Base-by-base conservation (phyloP, 2,329 filamentous ascomycete genomes). In the Claviceps maximensis region DNA sequence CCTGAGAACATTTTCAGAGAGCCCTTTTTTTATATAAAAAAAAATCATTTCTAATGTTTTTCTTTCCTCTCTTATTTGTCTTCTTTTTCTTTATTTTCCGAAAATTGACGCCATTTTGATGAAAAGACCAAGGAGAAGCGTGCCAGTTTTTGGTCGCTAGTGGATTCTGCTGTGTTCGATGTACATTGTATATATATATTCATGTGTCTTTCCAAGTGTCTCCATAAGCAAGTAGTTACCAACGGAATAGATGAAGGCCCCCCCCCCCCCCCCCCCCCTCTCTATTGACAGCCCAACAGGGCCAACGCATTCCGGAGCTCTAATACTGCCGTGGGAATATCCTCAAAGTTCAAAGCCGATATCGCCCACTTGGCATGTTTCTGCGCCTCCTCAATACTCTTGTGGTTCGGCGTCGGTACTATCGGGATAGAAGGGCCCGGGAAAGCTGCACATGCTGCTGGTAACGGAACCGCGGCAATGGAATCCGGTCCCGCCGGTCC, bases 361-460 rank as follows among this genome's bases (percentile, higher is more conserved):
- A 97, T 95, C 0, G 93, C 93, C 88, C 89, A 98, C 62, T 89
- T 89, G 2, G 91, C 90, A 71, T 97, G 93, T 66, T 97, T 98
- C 67, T 95, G 89, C 4, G 93, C 91, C 60, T 83, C 79, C 38
- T 80, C 73, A 38, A 96, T 84, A 57, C 95, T 88, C 33, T 68
- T 63, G 8, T 64, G 64, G 47, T 63, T 61, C 15, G 58, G 59
- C 2, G 59, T 52, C 19, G 55, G 38, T 2, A 51, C 50, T 4
- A 52, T 46, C 6, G 59, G 47, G 9, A 49, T 47, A 2, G 55
- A 54, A 0, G 56, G 31, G 1, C 59, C 45, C 17, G 36, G 54
- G 6, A 54, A 48, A 4, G 12, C 46, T 17, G 44, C 38, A 12
- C 48, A 53, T 31, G 58, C 54, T 17, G 51, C 53, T 5, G 58